Base-by-base conservation (phyloP, 768 basidiomycete species). In the Phylloporus scabripes region DNA sequence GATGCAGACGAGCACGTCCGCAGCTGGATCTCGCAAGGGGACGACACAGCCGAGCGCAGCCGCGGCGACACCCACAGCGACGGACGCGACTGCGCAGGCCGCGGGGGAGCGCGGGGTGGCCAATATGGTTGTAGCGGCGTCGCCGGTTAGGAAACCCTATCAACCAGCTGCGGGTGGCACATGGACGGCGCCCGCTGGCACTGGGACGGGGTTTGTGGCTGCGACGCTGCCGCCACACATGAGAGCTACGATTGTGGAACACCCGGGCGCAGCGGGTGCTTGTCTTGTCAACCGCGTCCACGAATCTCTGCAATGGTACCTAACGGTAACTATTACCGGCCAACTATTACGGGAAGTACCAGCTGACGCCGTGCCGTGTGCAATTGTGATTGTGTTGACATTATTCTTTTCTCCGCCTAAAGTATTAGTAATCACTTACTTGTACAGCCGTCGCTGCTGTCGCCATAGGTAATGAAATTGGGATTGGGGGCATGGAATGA, bases 81-180 rank as follows among this genome's bases (percentile, higher is more conserved):
- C 65, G 5, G 46, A 60, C 34, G 49, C 55, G 6, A 37, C 54
- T 36, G 50, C 63, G 47, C 68, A 71, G 26, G 31, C 63, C 23
- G 55, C 63, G 21, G 67, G 64, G 23, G 71, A 77, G 46, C 75
- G 79, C 6, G 79, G 75, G 3, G 79, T 81, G 6, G 79, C 78
- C 10, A 81, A 80, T 41, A 81, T 79, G 0, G 77, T 78, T 21
- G 55, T 74, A 20, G 55, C 60, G 36, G 48, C 60, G 20, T 57
- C 53, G 37, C 47, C 63, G 0, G 54, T 48, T 9, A 59, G 48
- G 37, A 71, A 72, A 39, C 42, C 68, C n/a, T 68, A 65, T 48
- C 59, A 65, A n/a, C 61, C 67, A 11, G n/a, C 51, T 1, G 49
- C 59, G 1, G 57, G 55, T 18, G 62, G 52, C 20, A 36, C 57